Percentiles rank a stretch among this genome's conserved stretches.
phyloP scores from a whole-genome alignment of 495 filamentous ascomycete species.

The Lasiosphaeris hirsuta region DNA sequence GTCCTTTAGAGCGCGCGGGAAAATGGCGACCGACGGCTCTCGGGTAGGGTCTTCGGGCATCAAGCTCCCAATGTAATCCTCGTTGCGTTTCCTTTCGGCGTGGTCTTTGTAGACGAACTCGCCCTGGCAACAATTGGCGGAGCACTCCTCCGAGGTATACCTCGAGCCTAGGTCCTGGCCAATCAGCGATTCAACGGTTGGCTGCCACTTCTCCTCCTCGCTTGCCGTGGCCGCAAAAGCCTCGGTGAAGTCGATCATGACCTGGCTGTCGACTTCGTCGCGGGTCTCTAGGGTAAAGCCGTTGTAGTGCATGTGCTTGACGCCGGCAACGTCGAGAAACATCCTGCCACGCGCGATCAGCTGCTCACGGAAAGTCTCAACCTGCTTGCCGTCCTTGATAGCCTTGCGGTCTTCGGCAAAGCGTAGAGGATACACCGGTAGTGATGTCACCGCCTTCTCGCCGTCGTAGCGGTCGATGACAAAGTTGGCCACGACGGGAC shows the following conservation, averaged over 20 bases:
- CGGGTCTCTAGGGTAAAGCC: constrained; percentile 27
- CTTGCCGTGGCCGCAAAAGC: constrained; percentile 25
- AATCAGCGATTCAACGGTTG: constrained; percentile 3
- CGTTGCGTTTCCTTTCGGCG: constrained; percentile 28
- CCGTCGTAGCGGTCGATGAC: constrained; percentile 34
- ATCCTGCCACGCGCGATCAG: constrained; percentile 32
- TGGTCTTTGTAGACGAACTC: constrained; percentile 31
- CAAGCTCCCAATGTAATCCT: constrained; percentile 29
- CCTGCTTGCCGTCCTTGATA: not conserved
- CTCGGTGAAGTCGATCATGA: constrained; percentile 43
- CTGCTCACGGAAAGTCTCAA: constrained; percentile 13
- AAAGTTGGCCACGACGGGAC: constrained; percentile 32
- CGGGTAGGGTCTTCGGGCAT: constrained; percentile 7
- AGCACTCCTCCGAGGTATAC: constrained; percentile 2
- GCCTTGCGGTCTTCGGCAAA: constrained; percentile 12
- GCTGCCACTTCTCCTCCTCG: constrained; percentile 12
- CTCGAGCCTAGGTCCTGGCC: constrained; percentile 2
- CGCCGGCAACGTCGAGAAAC: constrained; percentile 29
- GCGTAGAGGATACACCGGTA: constrained; percentile 36
- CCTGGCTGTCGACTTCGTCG: constrained; percentile 45
- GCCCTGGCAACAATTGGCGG: constrained; percentile 21
- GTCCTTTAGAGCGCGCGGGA: constrained; percentile 13
- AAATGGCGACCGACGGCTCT: constrained; percentile 20
- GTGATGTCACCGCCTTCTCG: constrained; percentile 29
- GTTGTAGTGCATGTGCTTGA: constrained; percentile 37